Evolutionary conservation across 1,284 basidiomycete genomes (phyloP).

Genomic region (Apiotrichum gracile): DNA sequence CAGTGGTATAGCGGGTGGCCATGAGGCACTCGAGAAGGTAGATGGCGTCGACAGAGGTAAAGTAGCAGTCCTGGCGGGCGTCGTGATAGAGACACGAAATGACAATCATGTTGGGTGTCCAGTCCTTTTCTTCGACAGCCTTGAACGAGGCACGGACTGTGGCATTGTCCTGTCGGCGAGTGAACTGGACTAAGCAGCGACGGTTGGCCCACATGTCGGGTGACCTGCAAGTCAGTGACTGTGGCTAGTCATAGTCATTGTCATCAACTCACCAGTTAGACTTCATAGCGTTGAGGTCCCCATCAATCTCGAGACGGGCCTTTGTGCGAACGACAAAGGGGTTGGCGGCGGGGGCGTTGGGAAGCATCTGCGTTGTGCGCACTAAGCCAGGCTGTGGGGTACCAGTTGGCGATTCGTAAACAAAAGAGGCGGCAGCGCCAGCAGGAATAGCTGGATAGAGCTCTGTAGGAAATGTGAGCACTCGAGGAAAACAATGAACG

Average conservation of each 20-base stretch:
- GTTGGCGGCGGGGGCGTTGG: slow-evolving; percentile 15
- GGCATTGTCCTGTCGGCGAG: slow-evolving; percentile 51
- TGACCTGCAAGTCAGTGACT: too few relatives aligned
- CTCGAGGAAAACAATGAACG: too few relatives aligned
- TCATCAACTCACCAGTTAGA: slow-evolving; percentile 52
- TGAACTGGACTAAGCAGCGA: slow-evolving; percentile 53
- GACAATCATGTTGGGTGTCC: slow-evolving; percentile 49
- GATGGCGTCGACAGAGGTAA: slow-evolving; percentile 93
- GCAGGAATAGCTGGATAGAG: slow-evolving; percentile 3
- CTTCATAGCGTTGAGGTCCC: slow-evolving; percentile 52
- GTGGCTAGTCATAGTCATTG: too few relatives aligned
- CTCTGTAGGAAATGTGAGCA: neutral
- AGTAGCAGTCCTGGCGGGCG: slow-evolving; percentile 69
- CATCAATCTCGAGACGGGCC: slow-evolving; percentile 45
- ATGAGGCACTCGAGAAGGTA: slow-evolving; percentile 84
- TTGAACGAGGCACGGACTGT: slow-evolving; percentile 51
- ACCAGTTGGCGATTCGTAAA: slow-evolving; percentile 13
- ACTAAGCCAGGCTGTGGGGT: slow-evolving; percentile 38
- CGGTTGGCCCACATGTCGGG: slow-evolving; percentile 51
- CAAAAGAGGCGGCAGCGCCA: slow-evolving; percentile 8
- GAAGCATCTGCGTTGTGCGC: slow-evolving; percentile 35
- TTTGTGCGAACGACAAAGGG: slow-evolving; percentile 25
- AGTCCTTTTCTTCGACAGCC: slow-evolving; percentile 48
- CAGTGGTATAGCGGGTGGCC: slow-evolving; percentile 75
- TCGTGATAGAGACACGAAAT: slow-evolving; percentile 84